Base-by-base conservation (phyloP, 116 monocot species). In the Iris pallida region DNA sequence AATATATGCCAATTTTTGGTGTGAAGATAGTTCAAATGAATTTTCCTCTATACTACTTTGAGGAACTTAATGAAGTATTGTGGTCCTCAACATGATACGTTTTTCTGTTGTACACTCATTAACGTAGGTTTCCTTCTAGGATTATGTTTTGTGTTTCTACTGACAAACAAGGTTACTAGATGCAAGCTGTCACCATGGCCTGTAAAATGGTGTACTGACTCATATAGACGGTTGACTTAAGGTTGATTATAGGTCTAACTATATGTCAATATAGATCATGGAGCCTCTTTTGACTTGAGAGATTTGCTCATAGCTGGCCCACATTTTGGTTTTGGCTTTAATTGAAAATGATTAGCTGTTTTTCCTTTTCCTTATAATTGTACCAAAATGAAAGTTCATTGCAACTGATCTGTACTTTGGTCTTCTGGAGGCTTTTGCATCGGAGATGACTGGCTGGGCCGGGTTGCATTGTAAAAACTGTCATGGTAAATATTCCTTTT, bases 351-450 rank as follows among this genome's bases (percentile, higher is more conserved):
- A 63, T 63, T 8, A 19, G 30, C 30, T 30, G 30, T 61, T 44
- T 44, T 63, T 17, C 2, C 7, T 12, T 63, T 13, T 47, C 6
- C 47, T 17, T 2, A 10, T 47, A 63, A 1, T 47, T 63, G 40
- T 19, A 9, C 40, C 46, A 17, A 47, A 47, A 9, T 10, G 6
- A 18, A 63, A 11, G 17, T 18, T 51, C 49, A 9, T 7, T 11
- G 19, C 8, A 47, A 63, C 63, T 63, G 47, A 63, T 63, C 46
- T 47, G 19, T 63, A 9, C 9, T 63, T 63, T 63, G 63, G 63
- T 63, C 17, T 67, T 55, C 53, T 53, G 53, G 53, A 67, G 67
- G 54, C 49, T 30, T 30, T 67, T 67, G 47, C 53, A 48, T 67
- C 54, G 67, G 30, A 53, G 54, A 42, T 67, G 53, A 42, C 53